These are phyloP conservation scores for Ophiocordyceps robertsii DNA, from an alignment of 2,329 filamentous ascomycete genomes.

Conservation along the genomic window DNA sequence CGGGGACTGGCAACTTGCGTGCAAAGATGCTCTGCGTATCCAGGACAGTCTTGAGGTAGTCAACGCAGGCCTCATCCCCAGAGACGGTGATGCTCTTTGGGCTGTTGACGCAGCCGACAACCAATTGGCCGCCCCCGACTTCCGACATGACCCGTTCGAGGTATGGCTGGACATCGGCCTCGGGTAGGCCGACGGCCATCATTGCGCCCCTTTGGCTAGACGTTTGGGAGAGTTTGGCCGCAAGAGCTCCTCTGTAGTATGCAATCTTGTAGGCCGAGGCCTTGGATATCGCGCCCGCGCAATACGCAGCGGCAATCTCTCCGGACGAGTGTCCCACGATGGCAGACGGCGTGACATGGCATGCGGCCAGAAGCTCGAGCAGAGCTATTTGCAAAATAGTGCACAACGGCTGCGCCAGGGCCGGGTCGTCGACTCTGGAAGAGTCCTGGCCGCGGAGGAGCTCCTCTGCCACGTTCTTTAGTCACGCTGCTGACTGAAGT, in stretches of 20 bases:
- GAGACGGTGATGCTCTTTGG: conserved; percentile 13
- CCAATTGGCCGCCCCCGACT: not conserved
- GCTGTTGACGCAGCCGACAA: conserved; percentile 5
- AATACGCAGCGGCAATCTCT: conserved; percentile 27
- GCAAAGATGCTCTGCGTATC: conserved; percentile 5
- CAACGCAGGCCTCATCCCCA: conserved; percentile 12
- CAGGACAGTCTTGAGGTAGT: conserved; percentile 6
- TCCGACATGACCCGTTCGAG: not conserved
- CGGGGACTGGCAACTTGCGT: conserved; percentile 11
- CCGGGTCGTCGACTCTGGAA: conserved; percentile 7
- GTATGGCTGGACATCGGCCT: conserved; percentile 11
- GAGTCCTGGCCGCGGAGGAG: not conserved
- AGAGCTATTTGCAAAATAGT: conserved; percentile 27
- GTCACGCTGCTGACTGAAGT: conserved; percentile 9
- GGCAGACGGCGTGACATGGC: conserved; percentile 19
- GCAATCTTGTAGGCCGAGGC: conserved; percentile 4
- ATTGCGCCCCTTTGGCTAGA: conserved; percentile 10
- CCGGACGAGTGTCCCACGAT: conserved; percentile 28
- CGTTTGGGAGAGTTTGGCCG: too few relatives aligned
- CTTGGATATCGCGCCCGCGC: not conserved
- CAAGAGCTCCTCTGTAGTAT: conserved; percentile 13
- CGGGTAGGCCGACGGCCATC: conserved; percentile 8
- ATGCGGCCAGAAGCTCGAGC: conserved; percentile 19
- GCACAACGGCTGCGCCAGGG: conserved; percentile 20
- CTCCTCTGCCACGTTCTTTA: not conserved